Evolutionary conservation across 129 eudicot genomes (phyloP).

Genomic region (Artemisia argyi): DNA sequence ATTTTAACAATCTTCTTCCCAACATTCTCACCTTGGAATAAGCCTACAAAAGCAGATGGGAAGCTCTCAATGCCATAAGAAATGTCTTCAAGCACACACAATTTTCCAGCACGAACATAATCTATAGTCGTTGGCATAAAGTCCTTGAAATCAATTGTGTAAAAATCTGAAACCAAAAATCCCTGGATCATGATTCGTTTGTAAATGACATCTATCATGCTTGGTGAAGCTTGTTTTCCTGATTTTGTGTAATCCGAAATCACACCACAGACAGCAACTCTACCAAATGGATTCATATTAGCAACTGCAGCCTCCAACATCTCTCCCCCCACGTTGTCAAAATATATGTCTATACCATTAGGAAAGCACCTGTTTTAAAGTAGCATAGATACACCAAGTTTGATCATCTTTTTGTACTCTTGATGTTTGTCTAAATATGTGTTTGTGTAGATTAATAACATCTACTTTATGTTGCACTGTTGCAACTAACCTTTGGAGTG

Average conservation of each 20-base stretch:
- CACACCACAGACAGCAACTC: constrained; percentile 66
- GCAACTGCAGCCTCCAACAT: constrained; percentile 67
- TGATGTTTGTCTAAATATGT: too few species aligned
- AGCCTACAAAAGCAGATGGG: constrained; percentile 57
- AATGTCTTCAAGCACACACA: constrained; percentile 52
- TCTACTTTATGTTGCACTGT: not conserved
- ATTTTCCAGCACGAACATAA: constrained; percentile 44
- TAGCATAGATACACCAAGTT: too few species aligned
- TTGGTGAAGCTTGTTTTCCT: constrained; percentile 34
- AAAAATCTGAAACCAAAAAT: constrained; percentile 44
- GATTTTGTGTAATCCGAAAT: constrained; percentile 53
- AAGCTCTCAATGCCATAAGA: constrained; percentile 58
- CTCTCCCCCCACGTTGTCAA: constrained; percentile 77
- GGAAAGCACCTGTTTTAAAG: constrained; percentile 49
- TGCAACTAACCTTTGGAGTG: constrained; percentile 53
- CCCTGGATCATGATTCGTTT: constrained; percentile 68
- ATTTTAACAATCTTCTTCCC: constrained; percentile 61
- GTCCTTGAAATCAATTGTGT: constrained; percentile 25
- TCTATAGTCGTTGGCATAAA: constrained; percentile 50
- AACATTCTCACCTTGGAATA: constrained; percentile 57
- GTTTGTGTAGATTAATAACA: not conserved
- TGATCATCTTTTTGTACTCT: too few species aligned
- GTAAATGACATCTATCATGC: constrained; percentile 60
- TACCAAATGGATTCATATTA: constrained; percentile 69
- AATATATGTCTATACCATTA: constrained; percentile 72